Conservation (phyloP, 352 stramenopile genomes). For the Pythium apleroticum region DNA sequence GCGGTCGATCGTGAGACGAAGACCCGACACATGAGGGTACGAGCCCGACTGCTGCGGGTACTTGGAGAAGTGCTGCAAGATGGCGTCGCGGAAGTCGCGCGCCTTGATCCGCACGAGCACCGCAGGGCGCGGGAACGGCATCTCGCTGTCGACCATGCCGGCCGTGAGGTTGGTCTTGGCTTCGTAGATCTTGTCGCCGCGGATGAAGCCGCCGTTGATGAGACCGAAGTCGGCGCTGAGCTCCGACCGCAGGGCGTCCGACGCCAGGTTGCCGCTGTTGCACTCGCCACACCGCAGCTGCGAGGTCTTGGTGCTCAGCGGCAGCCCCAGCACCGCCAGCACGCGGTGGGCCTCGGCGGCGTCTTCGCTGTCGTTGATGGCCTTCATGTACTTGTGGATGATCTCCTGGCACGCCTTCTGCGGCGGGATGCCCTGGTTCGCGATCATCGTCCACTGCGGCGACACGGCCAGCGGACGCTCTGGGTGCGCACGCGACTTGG, state of each 20-base stretch:
- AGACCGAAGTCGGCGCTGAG: conserved; percentile 67
- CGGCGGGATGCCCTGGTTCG: conserved; percentile 54
- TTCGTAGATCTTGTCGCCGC: conserved; percentile 77
- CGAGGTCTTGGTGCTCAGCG: conserved; percentile 73
- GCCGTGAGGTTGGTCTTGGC: conserved; percentile 67
- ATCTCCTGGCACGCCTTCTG: conserved; percentile 66
- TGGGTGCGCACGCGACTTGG: conserved; percentile 34
- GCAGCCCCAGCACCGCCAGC: conserved; percentile 45
- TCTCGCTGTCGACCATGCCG: conserved; percentile 77
- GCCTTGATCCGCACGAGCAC: conserved; percentile 70
- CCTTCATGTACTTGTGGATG: conserved; percentile 66
- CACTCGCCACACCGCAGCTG: conserved; percentile 68
- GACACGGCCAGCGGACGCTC: conserved; percentile 47
- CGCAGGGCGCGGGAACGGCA: conserved; percentile 79
- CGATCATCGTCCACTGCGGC: conserved; percentile 85
- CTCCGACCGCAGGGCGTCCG: conserved; percentile 72
- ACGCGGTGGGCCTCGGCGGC: conserved; percentile 43
- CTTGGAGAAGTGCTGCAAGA: conserved; percentile 76
- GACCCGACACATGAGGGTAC: conserved; percentile 77
- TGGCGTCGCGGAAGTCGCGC: conserved; percentile 60
- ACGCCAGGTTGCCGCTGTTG: conserved; percentile 77
- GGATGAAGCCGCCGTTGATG: conserved; percentile 90
- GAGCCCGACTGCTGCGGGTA: conserved; percentile 76
- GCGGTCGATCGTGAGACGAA: conserved; percentile 44
- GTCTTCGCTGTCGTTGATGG: conserved; percentile 59